Percentiles rank a stretch among this genome's conserved stretches.
Evolutionary conservation across 2,329 filamentous ascomycete species (phyloP).

Genomic region (Colletotrichum theobromicola): DNA sequence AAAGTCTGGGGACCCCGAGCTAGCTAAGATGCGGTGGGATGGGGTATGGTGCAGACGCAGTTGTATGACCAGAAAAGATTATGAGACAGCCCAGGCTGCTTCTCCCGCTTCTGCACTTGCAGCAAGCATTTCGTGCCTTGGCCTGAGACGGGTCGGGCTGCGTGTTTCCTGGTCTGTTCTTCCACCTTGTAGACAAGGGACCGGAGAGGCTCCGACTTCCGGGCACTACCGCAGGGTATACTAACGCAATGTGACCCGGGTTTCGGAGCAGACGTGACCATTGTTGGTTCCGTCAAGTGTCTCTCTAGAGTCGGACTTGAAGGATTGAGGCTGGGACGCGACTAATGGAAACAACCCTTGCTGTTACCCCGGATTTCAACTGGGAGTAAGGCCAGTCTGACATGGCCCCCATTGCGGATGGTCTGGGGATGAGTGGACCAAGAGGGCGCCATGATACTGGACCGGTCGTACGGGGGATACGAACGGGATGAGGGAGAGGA

Average conservation of each 20-base stretch:
- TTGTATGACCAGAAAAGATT: not conserved
- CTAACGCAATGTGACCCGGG: not conserved
- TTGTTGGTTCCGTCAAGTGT: not conserved
- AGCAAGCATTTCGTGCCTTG: not conserved
- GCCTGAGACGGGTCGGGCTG: not conserved
- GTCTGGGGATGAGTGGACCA: conserved; percentile 7
- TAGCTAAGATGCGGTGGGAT: not conserved
- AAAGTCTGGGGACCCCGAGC: not conserved
- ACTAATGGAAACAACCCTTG: not conserved
- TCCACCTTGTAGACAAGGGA: not conserved
- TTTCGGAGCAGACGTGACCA: not conserved
- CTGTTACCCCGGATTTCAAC: conserved; percentile 2
- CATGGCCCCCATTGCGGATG: not conserved
- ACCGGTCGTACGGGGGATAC: not conserved
- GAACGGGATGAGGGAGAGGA: not conserved
- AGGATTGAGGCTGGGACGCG: not conserved
- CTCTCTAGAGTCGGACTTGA: not conserved
- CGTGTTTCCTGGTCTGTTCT: not conserved
- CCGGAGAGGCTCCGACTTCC: not conserved
- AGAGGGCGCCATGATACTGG: not conserved
- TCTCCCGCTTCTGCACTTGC: not conserved
- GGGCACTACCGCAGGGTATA: not conserved
- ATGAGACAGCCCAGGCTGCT: not conserved
- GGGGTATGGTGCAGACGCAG: not conserved
- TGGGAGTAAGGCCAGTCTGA: not conserved